Conservation (phyloP, 768 basidiomycete genomes). For the Tulasnella sp. region DNA sequence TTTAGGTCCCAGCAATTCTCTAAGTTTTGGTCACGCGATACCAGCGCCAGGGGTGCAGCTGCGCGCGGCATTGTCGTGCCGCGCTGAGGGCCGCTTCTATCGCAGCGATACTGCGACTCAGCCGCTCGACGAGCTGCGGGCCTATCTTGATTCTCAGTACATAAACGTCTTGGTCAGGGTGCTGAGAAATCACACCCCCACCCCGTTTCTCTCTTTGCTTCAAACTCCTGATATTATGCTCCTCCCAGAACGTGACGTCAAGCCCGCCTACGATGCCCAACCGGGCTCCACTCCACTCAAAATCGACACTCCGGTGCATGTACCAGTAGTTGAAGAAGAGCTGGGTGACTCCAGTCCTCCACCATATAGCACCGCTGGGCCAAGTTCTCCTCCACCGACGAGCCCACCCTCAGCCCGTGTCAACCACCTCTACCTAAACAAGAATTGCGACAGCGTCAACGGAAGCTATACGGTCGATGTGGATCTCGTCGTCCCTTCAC, state of each 20-base stretch:
- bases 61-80: no score
- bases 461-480: not conserved
- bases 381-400: not conserved
- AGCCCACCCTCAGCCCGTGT: not conserved
- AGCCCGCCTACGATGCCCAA: not conserved
- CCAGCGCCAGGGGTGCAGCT: no score
- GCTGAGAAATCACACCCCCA: no score
- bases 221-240: not conserved
- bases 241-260: not conserved
- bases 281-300: not conserved
- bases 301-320: not conserved
- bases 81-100: no score
- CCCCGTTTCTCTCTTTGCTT: no score
- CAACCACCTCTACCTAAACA: not conserved
- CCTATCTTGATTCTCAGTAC: no score
- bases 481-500: not conserved
- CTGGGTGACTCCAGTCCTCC: not conserved
- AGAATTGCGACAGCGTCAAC: not conserved
- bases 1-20: no score
- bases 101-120: no score
- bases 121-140: no score
- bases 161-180: no score
- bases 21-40: no score
- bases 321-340: not conserved
- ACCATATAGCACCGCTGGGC: not conserved